Conservation (phyloP, 1,284 basidiomycete genomes). For the Malassezia sp. region DNA sequence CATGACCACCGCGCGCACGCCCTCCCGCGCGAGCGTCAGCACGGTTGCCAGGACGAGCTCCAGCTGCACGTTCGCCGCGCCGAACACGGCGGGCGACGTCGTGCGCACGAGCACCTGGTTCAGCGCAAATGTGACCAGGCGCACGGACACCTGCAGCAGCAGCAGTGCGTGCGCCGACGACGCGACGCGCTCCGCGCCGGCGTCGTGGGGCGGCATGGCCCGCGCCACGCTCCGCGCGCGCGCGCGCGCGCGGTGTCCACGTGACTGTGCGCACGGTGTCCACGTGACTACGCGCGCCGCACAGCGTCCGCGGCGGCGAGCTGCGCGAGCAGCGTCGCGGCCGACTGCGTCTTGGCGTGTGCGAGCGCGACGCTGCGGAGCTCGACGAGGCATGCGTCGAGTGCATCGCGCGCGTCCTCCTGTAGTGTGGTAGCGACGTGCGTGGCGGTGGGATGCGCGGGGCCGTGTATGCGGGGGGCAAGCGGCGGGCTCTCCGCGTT, state of each 20-base stretch:
- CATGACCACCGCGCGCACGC: conserved; percentile 51
- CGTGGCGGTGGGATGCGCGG: too few species aligned
- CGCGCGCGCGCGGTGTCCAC: not conserved
- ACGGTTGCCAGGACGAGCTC: conserved; percentile 76
- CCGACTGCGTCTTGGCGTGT: conserved; percentile 6
- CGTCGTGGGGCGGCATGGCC: not conserved
- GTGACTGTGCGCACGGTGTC: conserved; percentile 1
- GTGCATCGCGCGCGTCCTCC: not conserved
- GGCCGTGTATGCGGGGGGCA: too few species aligned
- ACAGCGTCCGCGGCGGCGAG: too few species aligned
- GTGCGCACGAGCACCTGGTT: conserved; percentile 78
- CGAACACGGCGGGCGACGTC: conserved; percentile 72
- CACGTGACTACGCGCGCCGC: conserved; percentile 6
- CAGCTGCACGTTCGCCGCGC: conserved; percentile 72
- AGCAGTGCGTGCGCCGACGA: conserved; percentile 68
- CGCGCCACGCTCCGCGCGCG: too few species aligned
- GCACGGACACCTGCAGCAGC: conserved; percentile 69
- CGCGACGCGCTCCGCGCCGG: not conserved
- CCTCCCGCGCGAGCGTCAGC: conserved; percentile 81
- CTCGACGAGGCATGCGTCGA: conserved; percentile 5
- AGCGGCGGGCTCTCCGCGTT: too few species aligned
- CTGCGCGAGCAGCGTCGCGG: conserved; percentile 6
- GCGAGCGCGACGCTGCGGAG: conserved; percentile 7
- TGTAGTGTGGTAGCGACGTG: not conserved
- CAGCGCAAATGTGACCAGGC: conserved; percentile 71